Evolutionary conservation across 352 stramenopile species (phyloP), one percentile per base, ranked within the genome.

Genomic region (Phytophthora lateralis): DNA sequence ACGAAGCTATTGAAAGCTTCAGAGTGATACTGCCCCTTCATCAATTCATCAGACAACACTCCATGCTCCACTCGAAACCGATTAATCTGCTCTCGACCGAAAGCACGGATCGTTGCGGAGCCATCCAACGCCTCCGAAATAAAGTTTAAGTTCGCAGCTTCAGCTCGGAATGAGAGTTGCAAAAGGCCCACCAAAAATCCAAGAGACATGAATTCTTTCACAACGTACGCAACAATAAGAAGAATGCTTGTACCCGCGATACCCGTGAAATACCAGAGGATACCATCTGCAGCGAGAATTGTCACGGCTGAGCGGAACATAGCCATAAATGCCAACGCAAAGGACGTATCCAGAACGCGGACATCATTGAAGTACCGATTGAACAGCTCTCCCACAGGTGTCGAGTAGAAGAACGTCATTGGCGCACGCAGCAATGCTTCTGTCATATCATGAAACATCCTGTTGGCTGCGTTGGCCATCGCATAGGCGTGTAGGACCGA

Each of bases 391-490:
- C 75, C 75, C 18, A 83, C 71, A n/a, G 75, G 71, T 12, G 71
- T 80, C 9, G 64, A 65, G 30, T 76, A 74, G 27, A 83, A 83
- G 56, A 83, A 83, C 2, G 58, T 60, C 65, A 80, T 75, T 8
- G 75, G 71, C 1, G 75, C 71, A 29, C 60, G 75, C 8, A 83
- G 47, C 17, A 83, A 43, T 26, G 75, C 68, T 11, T 38, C 61
- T 30, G 75, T 83, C 75, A 83, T 80, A n/a, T 69, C 67, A 37
- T 66, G 61, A 26, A 83, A 83, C 46, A 80, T 69, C 8, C 49
- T 55, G 32, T 76, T 74, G 7, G 75, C 68, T 11, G 55, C 60
- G 7, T 77, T 60, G 12, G 66, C 56, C 52, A 78, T 75, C 14
- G 71, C 61, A 45, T 74, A 52, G 7, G 61, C 66, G 20, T 71